Evolutionary conservation across 257 asterid genomes (phyloP).

Genomic region (Capsicum pubescens): DNA sequence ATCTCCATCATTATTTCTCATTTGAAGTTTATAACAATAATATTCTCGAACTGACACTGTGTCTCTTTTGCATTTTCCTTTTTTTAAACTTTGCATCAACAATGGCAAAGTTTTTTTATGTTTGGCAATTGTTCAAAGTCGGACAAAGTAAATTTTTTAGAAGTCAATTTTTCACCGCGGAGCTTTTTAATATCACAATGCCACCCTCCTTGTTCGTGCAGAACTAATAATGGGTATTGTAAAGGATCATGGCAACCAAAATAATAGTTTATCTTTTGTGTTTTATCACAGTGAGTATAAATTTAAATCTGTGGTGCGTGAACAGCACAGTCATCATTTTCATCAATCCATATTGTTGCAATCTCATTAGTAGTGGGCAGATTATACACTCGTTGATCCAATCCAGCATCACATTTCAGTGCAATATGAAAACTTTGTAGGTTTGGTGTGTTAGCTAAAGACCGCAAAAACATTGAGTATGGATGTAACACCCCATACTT

Average conservation of each 20-base stretch:
- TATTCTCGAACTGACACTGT: not conserved
- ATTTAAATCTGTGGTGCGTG: not conserved
- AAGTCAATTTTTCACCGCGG: not conserved
- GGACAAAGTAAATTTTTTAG: not conserved
- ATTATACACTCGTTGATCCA: not conserved
- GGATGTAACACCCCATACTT: too few species aligned
- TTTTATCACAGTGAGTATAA: not conserved
- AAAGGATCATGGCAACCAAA: not conserved
- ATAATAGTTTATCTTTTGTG: not conserved
- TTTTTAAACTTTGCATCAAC: not conserved
- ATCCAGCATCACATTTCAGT: too few species aligned
- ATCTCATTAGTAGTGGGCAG: not conserved
- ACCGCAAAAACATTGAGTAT: too few species aligned
- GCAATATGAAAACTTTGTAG: too few species aligned
- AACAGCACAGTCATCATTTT: not conserved
- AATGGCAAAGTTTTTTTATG: not conserved
- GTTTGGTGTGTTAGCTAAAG: too few species aligned
- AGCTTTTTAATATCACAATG: not conserved
- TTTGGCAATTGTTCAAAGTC: not conserved
- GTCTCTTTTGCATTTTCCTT: not conserved
- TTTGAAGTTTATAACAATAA: not conserved
- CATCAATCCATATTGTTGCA: not conserved
- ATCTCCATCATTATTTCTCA: not conserved
- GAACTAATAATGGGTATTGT: not conserved
- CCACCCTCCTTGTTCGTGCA: not conserved